Conservation (phyloP, 352 stramenopile species). For the Phytophthora pseudosyringae region DNA sequence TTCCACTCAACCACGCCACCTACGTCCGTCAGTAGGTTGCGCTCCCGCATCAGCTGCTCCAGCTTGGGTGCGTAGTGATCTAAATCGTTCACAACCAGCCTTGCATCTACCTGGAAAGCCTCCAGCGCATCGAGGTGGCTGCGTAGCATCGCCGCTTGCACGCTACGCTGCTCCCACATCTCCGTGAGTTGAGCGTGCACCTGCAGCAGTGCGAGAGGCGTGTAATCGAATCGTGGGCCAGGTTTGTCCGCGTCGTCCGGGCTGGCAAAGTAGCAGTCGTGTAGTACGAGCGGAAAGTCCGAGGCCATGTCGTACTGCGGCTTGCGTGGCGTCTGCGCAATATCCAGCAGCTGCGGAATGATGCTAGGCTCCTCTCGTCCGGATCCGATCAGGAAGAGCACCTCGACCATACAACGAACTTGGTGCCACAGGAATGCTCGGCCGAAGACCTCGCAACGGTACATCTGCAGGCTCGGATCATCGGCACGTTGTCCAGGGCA, state of each 20-base stretch:
- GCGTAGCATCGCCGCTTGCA: slow-evolving; percentile 76
- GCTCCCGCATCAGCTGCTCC: slow-evolving; percentile 78
- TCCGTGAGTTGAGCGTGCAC: slow-evolving; percentile 80
- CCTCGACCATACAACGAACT: slow-evolving; percentile 97
- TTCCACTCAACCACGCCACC: slow-evolving; percentile 45
- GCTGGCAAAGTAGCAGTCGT: slow-evolving; percentile 95
- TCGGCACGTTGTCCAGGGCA: slow-evolving; percentile 51
- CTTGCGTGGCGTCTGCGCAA: slow-evolving; percentile 85
- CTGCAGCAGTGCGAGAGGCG: slow-evolving; percentile 75
- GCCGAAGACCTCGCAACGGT: slow-evolving; percentile 81
- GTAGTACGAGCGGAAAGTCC: slow-evolving; percentile 96
- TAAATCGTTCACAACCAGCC: slow-evolving; percentile 63
- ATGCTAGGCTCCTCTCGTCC: slow-evolving; percentile 91
- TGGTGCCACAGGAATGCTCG: slow-evolving; percentile 99
- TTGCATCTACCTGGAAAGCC: slow-evolving; percentile 46
- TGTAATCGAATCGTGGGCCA: slow-evolving; percentile 70
- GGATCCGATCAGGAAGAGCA: slow-evolving; percentile 96
- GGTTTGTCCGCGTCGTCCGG: slow-evolving; percentile 18
- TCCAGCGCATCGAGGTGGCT: slow-evolving; percentile 76
- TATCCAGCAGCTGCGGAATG: slow-evolving; percentile 92
- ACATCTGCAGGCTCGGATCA: slow-evolving; percentile 69
- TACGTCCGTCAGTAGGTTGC: slow-evolving; percentile 48
- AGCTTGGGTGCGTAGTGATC: slow-evolving; percentile 78
- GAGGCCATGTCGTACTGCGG: slow-evolving; percentile 96
- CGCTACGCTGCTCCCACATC: slow-evolving; percentile 85